These are phyloP conservation scores for Sequoiadendron giganteum DNA, from an alignment of 75 land plant genomes.

Conservation along the genomic window DNA sequence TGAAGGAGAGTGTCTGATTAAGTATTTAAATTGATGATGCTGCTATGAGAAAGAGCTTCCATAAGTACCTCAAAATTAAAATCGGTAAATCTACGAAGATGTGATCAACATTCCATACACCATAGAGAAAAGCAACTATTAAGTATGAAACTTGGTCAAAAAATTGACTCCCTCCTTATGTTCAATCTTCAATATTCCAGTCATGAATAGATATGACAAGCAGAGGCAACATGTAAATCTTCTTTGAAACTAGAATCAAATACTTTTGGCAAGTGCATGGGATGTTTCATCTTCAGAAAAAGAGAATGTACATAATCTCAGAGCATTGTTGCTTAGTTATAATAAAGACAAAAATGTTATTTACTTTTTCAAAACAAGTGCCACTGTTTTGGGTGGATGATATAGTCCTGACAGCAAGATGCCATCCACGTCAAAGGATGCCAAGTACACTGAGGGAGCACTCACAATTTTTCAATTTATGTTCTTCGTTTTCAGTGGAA, in stretches of 20 bases:
- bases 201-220: slow-evolving; percentile 87
- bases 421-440: too few species aligned
- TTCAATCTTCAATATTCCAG: slow-evolving; percentile 89
- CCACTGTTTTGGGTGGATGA: too few species aligned
- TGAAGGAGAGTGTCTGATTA: slow-evolving; percentile 70
- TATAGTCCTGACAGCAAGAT: too few species aligned
- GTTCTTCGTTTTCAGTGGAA: too few species aligned
- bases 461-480: too few species aligned
- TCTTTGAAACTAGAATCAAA: slow-evolving; percentile 23
- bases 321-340: neutral
- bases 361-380: too few species aligned
- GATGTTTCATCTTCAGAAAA: neutral
- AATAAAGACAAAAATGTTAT: neutral
- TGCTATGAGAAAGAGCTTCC: slow-evolving; percentile 85
- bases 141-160: slow-evolving; percentile 16
- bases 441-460: too few species aligned
- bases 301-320: neutral
- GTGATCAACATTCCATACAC: slow-evolving; percentile 51
- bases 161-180: slow-evolving; percentile 74
- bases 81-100: slow-evolving; percentile 70
- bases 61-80: slow-evolving; percentile 32
- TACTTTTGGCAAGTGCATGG: neutral
- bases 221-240: slow-evolving; percentile 83
- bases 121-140: too few species aligned
- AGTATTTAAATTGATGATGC: slow-evolving; percentile 51